Evolutionary conservation across 768 basidiomycete genomes (phyloP).

Genomic region (Macrolepiota fuliginosa): DNA sequence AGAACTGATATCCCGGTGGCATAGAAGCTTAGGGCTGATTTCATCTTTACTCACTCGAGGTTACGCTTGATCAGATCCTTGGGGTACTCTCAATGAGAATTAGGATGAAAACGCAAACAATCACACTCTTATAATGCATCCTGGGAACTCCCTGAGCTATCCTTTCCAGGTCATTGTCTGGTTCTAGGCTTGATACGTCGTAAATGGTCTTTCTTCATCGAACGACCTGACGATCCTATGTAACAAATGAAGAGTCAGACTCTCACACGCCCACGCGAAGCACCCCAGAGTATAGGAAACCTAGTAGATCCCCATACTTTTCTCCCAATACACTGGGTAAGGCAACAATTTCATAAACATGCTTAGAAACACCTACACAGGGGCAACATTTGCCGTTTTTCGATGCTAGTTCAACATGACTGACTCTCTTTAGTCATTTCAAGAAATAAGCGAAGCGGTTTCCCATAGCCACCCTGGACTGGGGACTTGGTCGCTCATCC

Average conservation of each 20-base stretch:
- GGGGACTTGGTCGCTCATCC: neutral
- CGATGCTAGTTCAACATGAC: too few species aligned
- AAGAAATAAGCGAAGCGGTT: conserved; percentile 2
- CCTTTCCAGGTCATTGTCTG: neutral
- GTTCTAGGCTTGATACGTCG: neutral
- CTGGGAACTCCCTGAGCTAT: neutral
- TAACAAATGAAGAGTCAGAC: neutral
- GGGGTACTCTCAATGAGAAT: neutral
- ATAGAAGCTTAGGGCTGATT: conserved; percentile 4
- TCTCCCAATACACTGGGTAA: neutral
- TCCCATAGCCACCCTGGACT: conserved; percentile 6
- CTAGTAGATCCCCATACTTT: neutral
- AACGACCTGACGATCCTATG: neutral
- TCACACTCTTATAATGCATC: neutral
- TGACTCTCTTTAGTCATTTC: neutral
- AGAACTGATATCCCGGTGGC: conserved; percentile 9
- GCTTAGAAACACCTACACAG: neutral
- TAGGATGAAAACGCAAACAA: neutral
- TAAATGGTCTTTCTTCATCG: conserved; percentile 4
- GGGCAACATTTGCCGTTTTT: neutral
- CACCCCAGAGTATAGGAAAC: neutral
- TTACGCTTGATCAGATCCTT: conserved; percentile 1
- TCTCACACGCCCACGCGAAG: conserved; percentile 8
- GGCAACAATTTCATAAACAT: conserved; percentile 3
- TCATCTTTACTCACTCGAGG: neutral